A percentile compares a stretch with the other conserved stretches of the same genome.
Conservation (phyloP, 441 rosid species). For the Adansonia gregorii region DNA sequence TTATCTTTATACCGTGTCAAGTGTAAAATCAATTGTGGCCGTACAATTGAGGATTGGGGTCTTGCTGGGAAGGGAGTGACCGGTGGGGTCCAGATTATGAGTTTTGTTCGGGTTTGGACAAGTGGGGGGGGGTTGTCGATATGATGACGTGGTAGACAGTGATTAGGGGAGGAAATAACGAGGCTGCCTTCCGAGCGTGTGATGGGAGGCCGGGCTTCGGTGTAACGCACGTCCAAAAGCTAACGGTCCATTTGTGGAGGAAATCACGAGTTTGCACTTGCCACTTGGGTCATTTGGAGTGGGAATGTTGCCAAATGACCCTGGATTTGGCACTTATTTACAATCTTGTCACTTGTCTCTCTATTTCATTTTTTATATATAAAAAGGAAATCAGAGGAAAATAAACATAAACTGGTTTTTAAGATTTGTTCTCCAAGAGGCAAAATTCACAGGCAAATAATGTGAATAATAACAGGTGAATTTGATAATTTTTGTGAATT, state of each 20-base stretch:
- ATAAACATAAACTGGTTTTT: no score
- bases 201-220: not conserved
- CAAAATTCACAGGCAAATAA: no score
- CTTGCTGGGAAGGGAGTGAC: no score
- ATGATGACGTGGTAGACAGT: conserved; percentile 30
- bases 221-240: conserved; percentile 17
- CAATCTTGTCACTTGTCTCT: not conserved
- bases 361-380: no score
- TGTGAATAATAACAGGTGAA: conserved; percentile 15
- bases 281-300: not conserved
- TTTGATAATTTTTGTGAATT: not conserved
- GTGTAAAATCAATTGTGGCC: no score
- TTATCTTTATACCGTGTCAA: no score
- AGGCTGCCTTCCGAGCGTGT: conserved; percentile 3
- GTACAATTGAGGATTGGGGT: no score
- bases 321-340: not conserved
- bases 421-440: no score
- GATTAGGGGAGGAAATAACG: conserved; percentile 25
- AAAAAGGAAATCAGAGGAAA: conserved; percentile 25
- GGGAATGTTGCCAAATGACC: not conserved
- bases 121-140: not conserved
- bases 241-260: conserved; percentile 10
- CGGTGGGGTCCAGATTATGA: no score
- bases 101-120: no score
- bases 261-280: not conserved